Base-by-base conservation (phyloP, 805 yeast genomes). In the Ascoidea rubescens region DNA sequence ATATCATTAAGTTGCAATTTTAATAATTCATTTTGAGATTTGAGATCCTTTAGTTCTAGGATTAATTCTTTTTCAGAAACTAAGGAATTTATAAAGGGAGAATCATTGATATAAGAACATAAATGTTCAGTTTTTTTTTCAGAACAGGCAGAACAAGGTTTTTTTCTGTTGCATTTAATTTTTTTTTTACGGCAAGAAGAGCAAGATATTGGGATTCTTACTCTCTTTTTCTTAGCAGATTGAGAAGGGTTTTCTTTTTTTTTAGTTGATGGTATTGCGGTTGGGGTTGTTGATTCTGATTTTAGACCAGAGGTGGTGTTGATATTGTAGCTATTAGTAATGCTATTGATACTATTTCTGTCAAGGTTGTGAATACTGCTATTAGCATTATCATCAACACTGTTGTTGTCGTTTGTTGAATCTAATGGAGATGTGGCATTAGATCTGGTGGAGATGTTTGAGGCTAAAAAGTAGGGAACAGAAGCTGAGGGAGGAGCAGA, bases 111-210 rank as follows among this genome's bases (percentile, higher is more conserved):
- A 57, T 69, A 71, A 14, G 55, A 58, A 56, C 74, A 71, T 4
- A 57, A 44, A 28, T 58, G 50, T 33, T 59, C 61, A 5, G 59
- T 55, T 4, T 57, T 58, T 52, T 63, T 60, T 49, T 60, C 60
- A 0, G 63, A 55, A 60, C 76, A 72, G 6, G 61, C 57, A 4
- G 66, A 57, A 55, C 76, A 65, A 4, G 75, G 76, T 50, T 59
- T 63, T 14, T 56, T 52, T 33, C 67, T 52, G 51, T 64, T 68
- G 55, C 70, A 67, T 53, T 66, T 66, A 53, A 64, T 61, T 54
- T 66, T 67, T 48, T 68, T 59, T 44, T 65, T 55, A 16, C 69
- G 57, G 50, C 71, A 67, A 48, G 60, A 64, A 8, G 62, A 51
- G 53, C 71, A 67, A 2, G 70, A 65, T 5, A 64, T 63, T 1